Percentiles rank a stretch among this genome's conserved stretches.
These are phyloP conservation scores for Cucurbita pepo DNA, from an alignment of 306 rosid genomes.

Conservation along the genomic window DNA sequence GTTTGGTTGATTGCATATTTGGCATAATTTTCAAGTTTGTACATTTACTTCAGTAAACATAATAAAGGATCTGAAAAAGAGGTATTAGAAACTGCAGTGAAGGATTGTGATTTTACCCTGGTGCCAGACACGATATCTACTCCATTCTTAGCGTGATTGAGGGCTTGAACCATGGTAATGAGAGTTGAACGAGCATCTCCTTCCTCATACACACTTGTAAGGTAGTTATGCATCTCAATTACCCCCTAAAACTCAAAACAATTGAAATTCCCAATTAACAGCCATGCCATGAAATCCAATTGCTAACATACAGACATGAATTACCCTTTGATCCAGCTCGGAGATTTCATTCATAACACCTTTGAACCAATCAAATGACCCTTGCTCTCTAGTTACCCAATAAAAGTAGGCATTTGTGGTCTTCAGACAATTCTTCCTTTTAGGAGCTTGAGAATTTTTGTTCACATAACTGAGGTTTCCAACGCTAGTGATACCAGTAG, in stretches of 20 bases:
- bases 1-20: background rate
- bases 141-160: conserved; percentile 97
- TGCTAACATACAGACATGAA: background rate
- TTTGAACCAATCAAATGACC: conserved; percentile 99
- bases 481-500: conserved; percentile 43
- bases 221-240: conserved; percentile 98
- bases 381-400: conserved; percentile 99
- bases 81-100: too few relatives aligned
- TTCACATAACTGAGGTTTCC: conserved; percentile 47
- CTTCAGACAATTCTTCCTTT: conserved; percentile 52
- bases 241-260: conserved; percentile 44
- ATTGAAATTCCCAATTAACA: background rate
- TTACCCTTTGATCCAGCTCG: conserved; percentile 87
- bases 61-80: too few relatives aligned
- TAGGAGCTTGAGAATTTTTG: conserved; percentile 40
- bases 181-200: conserved; percentile 98
- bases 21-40: background rate
- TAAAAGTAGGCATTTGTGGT: conserved; percentile 93
- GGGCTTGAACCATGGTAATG: conserved; percentile 99
- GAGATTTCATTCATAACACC: conserved; percentile 99
- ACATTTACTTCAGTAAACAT: background rate
- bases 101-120: conserved; percentile 31
- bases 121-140: conserved; percentile 98
- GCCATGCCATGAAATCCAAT: background rate
- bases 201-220: conserved; percentile 96